Percentiles rank a stretch among this genome's conserved stretches.
Evolutionary conservation across 495 filamentous ascomycete genomes (phyloP).

Genomic region (Penicillium ochrochloron): DNA sequence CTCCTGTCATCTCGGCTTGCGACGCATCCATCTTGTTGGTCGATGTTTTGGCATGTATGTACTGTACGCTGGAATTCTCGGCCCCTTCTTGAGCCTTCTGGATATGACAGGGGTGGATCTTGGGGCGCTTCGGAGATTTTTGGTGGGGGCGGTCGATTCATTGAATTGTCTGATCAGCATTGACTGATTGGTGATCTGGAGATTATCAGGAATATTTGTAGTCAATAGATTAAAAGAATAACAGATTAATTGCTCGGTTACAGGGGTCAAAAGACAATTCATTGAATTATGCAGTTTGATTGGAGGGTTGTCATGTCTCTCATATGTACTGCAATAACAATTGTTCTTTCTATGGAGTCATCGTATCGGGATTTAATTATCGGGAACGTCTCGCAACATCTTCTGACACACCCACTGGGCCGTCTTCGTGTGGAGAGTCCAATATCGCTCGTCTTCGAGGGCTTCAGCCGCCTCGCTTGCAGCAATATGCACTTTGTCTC

Average conservation of each 20-base stretch:
- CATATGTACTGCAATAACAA: background rate
- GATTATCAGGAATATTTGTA: background rate
- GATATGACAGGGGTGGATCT: constrained; percentile 8
- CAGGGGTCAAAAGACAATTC: background rate
- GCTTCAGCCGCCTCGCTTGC: constrained; percentile 36
- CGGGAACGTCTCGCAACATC: constrained; percentile 28
- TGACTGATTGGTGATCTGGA: background rate
- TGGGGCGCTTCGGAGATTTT: constrained; percentile 6
- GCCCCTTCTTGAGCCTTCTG: constrained; percentile 20
- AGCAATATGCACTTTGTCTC: constrained; percentile 24
- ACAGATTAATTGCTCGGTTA: background rate
- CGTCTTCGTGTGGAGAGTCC: constrained; percentile 70
- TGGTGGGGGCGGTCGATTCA: constrained; percentile 9
- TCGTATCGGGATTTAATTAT: background rate
- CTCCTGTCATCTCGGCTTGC: background rate
- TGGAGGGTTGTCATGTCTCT: background rate
- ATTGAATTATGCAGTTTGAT: background rate
- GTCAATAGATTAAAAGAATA: background rate
- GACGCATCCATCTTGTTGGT: background rate
- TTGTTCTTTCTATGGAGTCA: background rate
- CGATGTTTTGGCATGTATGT: background rate
- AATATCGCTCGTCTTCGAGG: constrained; percentile 49
- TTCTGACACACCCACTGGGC: constrained; percentile 71
- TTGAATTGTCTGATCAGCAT: constrained; percentile 5
- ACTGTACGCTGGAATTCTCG: background rate